Conservation (phyloP, 345 rosid species). For the Cochlearia excelsa region DNA sequence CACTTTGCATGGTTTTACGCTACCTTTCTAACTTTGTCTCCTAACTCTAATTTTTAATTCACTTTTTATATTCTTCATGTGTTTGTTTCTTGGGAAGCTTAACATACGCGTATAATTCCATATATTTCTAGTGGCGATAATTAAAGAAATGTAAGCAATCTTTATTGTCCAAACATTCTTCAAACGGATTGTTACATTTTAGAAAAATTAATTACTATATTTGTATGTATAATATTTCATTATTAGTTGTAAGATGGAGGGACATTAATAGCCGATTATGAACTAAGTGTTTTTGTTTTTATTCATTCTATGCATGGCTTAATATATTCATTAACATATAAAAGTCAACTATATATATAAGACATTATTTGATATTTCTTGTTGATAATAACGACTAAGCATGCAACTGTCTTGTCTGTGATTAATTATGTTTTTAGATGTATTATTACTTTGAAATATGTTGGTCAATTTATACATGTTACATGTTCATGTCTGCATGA, state of each 20-base stretch:
- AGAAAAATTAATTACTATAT: conserved; percentile 5
- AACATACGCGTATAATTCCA: conserved; percentile 18
- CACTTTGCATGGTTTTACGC: conserved; percentile 41
- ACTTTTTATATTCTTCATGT: conserved; percentile 6
- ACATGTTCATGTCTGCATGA: conserved; percentile 26
- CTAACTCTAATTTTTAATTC: conserved; percentile 5
- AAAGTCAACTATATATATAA: too few relatives aligned
- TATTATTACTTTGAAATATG: conserved; percentile 10
- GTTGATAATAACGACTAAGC: too few relatives aligned
- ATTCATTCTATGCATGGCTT: too few relatives aligned
- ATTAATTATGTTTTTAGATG: background rate
- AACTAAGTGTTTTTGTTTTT: too few relatives aligned
- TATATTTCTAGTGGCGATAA: conserved; percentile 13
- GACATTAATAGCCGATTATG: too few relatives aligned
- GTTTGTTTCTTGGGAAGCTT: conserved; percentile 30
- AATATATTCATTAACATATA: too few relatives aligned
- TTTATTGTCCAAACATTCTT: conserved; percentile 32
- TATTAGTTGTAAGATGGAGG: background rate
- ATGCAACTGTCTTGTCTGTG: too few relatives aligned
- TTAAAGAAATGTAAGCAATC: conserved; percentile 25
- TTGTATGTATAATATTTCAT: background rate
- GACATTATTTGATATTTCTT: too few relatives aligned
- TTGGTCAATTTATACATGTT: conserved; percentile 21
- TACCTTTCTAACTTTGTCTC: conserved; percentile 35
- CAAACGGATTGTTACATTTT: conserved; percentile 25